Evolutionary conservation across 2,329 filamentous ascomycete genomes (phyloP).

Genomic region (Aspergillus carbonarius): DNA sequence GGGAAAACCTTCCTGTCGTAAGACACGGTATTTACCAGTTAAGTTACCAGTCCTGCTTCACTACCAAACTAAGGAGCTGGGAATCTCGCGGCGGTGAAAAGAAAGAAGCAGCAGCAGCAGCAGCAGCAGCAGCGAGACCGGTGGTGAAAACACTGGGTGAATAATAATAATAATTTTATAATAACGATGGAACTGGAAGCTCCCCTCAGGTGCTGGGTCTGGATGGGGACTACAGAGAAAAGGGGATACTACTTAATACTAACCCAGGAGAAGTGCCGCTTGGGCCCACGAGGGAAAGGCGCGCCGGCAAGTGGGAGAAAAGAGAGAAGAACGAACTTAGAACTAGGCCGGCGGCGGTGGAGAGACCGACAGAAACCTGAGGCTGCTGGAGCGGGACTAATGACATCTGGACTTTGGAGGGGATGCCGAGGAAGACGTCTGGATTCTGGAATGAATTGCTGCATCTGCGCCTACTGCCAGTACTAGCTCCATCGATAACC

Average conservation of each 20-base stretch:
- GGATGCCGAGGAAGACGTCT: not conserved
- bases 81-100: too few species aligned
- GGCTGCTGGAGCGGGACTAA: not conserved
- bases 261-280: conserved; percentile 15
- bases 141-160: not conserved
- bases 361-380: too few species aligned
- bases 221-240: not conserved
- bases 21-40: not conserved
- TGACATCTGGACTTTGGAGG: not conserved
- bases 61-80: too few species aligned
- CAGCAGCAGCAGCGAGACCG: too few species aligned
- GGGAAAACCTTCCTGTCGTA: not conserved
- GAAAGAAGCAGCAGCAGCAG: too few species aligned
- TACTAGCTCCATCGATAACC: too few species aligned
- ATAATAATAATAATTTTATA: not conserved
- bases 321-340: not conserved
- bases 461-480: not conserved
- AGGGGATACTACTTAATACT: not conserved
- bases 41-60: too few species aligned
- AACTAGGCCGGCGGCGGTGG: not conserved
- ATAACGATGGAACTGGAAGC: not conserved
- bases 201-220: too few species aligned
- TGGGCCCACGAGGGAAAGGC: conserved; percentile 17
- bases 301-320: conserved; percentile 4
- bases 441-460: not conserved